A percentile compares a stretch with the other conserved stretches of the same genome.
phyloP scores from a whole-genome alignment of 148 eudicot species.

The Rhododendron mucronatum region DNA sequence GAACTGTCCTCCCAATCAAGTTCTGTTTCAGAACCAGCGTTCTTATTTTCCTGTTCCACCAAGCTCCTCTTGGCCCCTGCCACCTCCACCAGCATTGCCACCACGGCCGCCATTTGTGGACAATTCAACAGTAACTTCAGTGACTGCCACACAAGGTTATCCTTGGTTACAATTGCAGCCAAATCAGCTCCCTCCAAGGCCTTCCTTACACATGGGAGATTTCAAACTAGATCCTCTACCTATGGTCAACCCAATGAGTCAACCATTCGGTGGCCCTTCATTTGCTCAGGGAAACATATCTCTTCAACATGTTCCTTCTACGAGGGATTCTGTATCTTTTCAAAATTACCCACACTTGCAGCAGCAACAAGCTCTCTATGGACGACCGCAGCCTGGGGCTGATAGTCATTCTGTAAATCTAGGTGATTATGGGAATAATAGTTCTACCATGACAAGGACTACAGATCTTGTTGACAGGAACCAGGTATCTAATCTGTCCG shows the following conservation, averaged over 20 bases:
- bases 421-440: conserved; percentile 24
- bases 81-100: conserved; percentile 51
- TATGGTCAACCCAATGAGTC: conserved; percentile 30
- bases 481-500: conserved; percentile 31
- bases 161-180: conserved; percentile 46
- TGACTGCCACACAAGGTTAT: conserved; percentile 21
- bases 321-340: conserved; percentile 18
- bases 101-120: conserved; percentile 31
- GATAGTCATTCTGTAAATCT: conserved; percentile 25
- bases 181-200: conserved; percentile 37
- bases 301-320: conserved; percentile 15
- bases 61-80: conserved; percentile 39
- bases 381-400: conserved; percentile 28
- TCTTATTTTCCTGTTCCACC: conserved; percentile 38
- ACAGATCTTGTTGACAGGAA: conserved; percentile 37
- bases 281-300: conserved; percentile 25
- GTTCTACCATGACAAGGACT: conserved; percentile 27
- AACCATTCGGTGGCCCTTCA: conserved; percentile 30
- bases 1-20: conserved; percentile 33
- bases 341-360: conserved; percentile 30
- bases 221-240: conserved; percentile 17
- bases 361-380: conserved; percentile 31
- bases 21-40: conserved; percentile 38
- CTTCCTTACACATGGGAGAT: conserved; percentile 16
- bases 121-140: conserved; percentile 17